A percentile compares a stretch with the other conserved stretches of the same genome.
Conservation (phyloP, 2,329 filamentous ascomycete genomes). For the Ophiocordyceps camponoti-floridani region DNA sequence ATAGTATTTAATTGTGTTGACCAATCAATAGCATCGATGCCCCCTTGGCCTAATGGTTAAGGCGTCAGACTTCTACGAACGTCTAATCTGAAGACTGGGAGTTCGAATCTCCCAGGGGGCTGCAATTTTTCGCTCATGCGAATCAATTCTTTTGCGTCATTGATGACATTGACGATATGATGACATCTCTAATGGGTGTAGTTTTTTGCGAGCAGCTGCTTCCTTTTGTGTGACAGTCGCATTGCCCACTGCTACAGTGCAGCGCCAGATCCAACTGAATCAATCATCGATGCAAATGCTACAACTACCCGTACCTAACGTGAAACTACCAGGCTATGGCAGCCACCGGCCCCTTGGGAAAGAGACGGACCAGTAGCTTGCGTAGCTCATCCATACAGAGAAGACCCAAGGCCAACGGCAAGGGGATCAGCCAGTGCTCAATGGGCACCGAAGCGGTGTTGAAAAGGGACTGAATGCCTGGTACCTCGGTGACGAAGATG, state of each 20-base stretch:
- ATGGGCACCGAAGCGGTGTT: slow-evolving; percentile 29
- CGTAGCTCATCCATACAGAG: slow-evolving; percentile 32
- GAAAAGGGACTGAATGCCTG: slow-evolving; percentile 28
- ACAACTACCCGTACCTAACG: too few species aligned
- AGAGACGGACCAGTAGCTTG: slow-evolving; percentile 27
- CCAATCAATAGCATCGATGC: background rate
- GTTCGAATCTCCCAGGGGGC: background rate
- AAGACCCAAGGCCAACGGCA: slow-evolving; percentile 30
- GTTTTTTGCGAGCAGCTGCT: too few species aligned
- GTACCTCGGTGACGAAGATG: slow-evolving; percentile 33
- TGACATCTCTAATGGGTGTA: too few species aligned
- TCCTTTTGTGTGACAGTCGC: too few species aligned
- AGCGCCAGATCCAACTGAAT: too few species aligned
- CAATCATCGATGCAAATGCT: too few species aligned
- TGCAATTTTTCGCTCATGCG: background rate
- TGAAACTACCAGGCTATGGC: slow-evolving; percentile 26
- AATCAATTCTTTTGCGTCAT: too few species aligned
- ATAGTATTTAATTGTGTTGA: too few species aligned
- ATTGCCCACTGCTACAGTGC: too few species aligned
- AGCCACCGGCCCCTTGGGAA: slow-evolving; percentile 24
- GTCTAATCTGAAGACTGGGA: background rate
- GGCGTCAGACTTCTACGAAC: background rate
- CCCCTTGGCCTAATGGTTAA: background rate
- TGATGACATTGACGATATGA: too few species aligned
- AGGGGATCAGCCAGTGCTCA: slow-evolving; percentile 32